Percentiles rank a stretch among this genome's conserved stretches.
These are phyloP conservation scores for Moniliella sp. DNA, from an alignment of 1,284 basidiomycete species.

Conservation along the genomic window DNA sequence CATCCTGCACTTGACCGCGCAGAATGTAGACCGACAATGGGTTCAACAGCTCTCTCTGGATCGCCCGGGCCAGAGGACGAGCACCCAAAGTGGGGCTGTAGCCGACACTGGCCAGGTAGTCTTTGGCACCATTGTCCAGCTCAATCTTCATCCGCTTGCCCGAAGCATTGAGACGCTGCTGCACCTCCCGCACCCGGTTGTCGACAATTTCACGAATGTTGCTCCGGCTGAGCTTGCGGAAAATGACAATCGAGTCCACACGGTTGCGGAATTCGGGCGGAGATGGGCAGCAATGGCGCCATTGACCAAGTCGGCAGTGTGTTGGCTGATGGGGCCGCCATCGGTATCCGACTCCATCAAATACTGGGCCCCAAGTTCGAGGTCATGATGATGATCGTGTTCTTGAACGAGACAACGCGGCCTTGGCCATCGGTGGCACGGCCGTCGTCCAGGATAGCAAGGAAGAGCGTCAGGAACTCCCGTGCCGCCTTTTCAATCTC, in stretches of 20 bases:
- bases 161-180: slow-evolving; percentile 37
- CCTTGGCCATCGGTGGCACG: slow-evolving; percentile 47
- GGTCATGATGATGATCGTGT: slow-evolving; percentile 37
- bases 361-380: slow-evolving; percentile 40
- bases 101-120: slow-evolving; percentile 46
- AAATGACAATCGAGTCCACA: slow-evolving; percentile 39
- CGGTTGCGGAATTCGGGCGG: slow-evolving; percentile 43
- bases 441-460: slow-evolving; percentile 73
- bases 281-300: slow-evolving; percentile 38
- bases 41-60: slow-evolving; percentile 78
- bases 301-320: slow-evolving; percentile 36
- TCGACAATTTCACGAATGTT: slow-evolving; percentile 41
- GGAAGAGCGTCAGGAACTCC: slow-evolving; percentile 65
- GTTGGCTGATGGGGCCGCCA: slow-evolving; percentile 36
- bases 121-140: slow-evolving; percentile 54
- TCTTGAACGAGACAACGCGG: slow-evolving; percentile 27
- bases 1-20: slow-evolving; percentile 59
- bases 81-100: slow-evolving; percentile 42
- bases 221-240: slow-evolving; percentile 37
- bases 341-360: slow-evolving; percentile 40
- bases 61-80: slow-evolving; percentile 69
- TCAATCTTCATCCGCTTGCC: slow-evolving; percentile 55
- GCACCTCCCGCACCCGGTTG: slow-evolving; percentile 37
- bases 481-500: slow-evolving; percentile 52
- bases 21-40: slow-evolving; percentile 72